Conservation (phyloP, 75 land plant species). For the Sequoia sempervirens region DNA sequence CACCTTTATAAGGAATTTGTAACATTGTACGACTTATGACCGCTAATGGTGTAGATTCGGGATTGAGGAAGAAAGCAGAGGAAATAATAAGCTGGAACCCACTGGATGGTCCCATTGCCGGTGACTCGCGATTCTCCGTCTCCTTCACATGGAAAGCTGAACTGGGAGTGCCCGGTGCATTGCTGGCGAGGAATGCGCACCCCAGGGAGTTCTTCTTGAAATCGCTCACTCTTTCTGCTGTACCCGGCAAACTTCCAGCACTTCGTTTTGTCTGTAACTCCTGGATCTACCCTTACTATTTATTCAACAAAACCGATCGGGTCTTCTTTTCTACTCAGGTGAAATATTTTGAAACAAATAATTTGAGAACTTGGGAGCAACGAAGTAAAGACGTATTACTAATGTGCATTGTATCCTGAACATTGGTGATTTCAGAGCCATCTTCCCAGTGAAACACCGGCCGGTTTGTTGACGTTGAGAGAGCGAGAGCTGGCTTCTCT, state of each 20-base stretch:
- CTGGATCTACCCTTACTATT: slow-evolving; percentile 12
- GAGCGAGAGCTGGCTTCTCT: slow-evolving; percentile 45
- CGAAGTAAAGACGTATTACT: no score
- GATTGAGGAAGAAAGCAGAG: slow-evolving; percentile 3
- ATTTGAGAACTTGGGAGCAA: not conserved
- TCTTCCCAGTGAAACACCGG: slow-evolving; percentile 35
- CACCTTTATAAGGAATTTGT: no score
- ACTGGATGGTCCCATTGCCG: not conserved
- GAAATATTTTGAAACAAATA: not conserved
- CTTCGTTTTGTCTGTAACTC: slow-evolving; percentile 18
- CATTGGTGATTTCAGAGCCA: slow-evolving; percentile 19
- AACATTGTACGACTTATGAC: not conserved
- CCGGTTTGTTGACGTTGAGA: slow-evolving; percentile 23
- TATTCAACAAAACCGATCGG: not conserved
- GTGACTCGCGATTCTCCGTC: not conserved
- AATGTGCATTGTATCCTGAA: not conserved
- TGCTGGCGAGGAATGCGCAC: slow-evolving; percentile 24
- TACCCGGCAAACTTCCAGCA: not conserved
- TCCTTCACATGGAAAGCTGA: slow-evolving; percentile 1
- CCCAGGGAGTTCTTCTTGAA: slow-evolving; percentile 20
- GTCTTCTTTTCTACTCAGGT: slow-evolving; percentile 22
- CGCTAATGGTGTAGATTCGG: slow-evolving; percentile 1
- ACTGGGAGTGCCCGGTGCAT: slow-evolving; percentile 36
- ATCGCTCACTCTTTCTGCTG: slow-evolving; percentile 10
- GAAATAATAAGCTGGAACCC: slow-evolving; percentile 3